Conservation (phyloP, 108 stramenopile genomes). For the Bacterosira constricta region DNA sequence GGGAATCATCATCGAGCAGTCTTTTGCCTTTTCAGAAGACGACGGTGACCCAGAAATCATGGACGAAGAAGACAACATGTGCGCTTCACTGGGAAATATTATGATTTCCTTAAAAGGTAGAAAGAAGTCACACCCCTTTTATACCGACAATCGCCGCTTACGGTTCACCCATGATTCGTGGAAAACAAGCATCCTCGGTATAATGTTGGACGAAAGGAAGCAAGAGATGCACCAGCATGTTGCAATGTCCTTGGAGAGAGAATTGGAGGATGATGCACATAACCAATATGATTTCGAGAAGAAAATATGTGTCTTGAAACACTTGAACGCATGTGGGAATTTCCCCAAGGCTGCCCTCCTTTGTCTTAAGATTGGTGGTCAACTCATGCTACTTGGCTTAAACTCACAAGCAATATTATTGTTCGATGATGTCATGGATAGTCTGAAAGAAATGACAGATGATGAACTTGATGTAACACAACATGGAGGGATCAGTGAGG, state of each 20-base stretch:
- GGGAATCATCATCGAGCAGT: slow-evolving; percentile 69
- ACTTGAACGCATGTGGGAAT: slow-evolving; percentile 50
- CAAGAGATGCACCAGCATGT: slow-evolving; percentile 64
- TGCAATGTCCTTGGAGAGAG: slow-evolving; percentile 59
- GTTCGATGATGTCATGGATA: slow-evolving; percentile 58
- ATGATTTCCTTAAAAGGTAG: slow-evolving; percentile 19
- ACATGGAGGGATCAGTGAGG: slow-evolving; percentile 22
- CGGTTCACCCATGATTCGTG: slow-evolving; percentile 66
- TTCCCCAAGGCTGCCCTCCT: slow-evolving; percentile 40
- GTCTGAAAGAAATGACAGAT: slow-evolving; percentile 27
- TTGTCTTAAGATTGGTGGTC: slow-evolving; percentile 58
- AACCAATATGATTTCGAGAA: slow-evolving; percentile 44
- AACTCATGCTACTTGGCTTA: slow-evolving; percentile 58
- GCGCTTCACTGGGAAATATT: slow-evolving; percentile 26
- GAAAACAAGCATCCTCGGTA: slow-evolving; percentile 59
- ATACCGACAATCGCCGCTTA: slow-evolving; percentile 48
- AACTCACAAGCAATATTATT: slow-evolving; percentile 54
- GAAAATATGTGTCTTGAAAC: slow-evolving; percentile 53
- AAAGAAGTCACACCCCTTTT: slow-evolving; percentile 40
- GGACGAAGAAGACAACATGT: slow-evolving; percentile 27
- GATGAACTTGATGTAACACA: slow-evolving; percentile 3
- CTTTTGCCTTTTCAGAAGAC: slow-evolving; percentile 3
- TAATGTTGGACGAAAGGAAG: slow-evolving; percentile 62
- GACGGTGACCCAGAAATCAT: slow-evolving; percentile 26
- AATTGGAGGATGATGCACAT: slow-evolving; percentile 22